These are phyloP conservation scores for Ophiocordyceps polyrhachis-furcata DNA, from an alignment of 2,329 filamentous ascomycete species.

Conservation along the genomic window DNA sequence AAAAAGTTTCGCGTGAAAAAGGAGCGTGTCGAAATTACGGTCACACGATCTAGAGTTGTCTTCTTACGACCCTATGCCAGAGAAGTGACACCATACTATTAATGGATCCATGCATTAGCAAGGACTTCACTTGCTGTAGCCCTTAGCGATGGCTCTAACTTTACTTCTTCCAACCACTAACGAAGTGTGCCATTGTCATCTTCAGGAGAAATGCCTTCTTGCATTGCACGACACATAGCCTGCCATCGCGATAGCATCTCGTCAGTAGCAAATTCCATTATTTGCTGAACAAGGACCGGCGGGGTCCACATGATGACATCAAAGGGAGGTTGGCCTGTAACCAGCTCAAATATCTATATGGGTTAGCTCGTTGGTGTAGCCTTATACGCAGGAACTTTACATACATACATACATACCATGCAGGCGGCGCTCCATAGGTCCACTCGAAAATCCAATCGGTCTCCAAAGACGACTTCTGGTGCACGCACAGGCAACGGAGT, in stretches of 20 bases:
- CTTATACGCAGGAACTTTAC: conserved; percentile 1
- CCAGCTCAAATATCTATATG: conserved; percentile 7
- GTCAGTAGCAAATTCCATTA: conserved; percentile 4
- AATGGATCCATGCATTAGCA: no score
- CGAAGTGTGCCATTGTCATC: conserved; percentile 1
- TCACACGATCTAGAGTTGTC: no score
- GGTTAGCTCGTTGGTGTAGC: background rate
- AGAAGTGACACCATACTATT: no score
- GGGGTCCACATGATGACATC: conserved; percentile 5
- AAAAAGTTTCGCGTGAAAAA: no score
- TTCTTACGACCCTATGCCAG: no score
- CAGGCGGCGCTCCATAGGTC: conserved; percentile 8
- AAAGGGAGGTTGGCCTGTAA: conserved; percentile 9
- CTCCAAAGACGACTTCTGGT: conserved; percentile 8
- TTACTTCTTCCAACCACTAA: conserved; percentile 6
- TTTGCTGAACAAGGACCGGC: conserved; percentile 3
- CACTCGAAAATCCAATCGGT: conserved; percentile 4
- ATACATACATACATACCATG: no score
- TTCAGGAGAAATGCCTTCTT: background rate
- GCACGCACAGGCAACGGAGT: conserved; percentile 6
- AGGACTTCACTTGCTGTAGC: no score
- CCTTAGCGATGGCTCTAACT: no score
- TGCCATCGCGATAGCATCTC: conserved; percentile 5
- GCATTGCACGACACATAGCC: conserved; percentile 3
- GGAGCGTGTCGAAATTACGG: no score